Conservation (phyloP, 2,329 filamentous ascomycete genomes). For the Arthrinium phaeospermum region DNA sequence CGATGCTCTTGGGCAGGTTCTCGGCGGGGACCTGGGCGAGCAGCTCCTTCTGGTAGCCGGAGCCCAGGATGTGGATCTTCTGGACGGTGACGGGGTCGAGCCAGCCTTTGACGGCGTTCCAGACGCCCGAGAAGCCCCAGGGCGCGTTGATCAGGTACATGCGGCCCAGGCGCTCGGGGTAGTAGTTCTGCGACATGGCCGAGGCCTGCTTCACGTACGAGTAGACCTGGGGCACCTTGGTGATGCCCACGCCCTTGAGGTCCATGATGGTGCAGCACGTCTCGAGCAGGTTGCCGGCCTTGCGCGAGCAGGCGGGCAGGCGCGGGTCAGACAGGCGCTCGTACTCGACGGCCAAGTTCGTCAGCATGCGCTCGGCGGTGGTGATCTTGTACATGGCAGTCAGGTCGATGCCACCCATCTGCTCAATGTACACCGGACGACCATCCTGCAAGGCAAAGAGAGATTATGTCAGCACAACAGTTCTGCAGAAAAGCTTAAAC, state of each 20-base stretch:
- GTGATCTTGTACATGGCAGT: constrained; percentile 92
- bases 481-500: constrained; percentile 18
- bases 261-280: constrained; percentile 99
- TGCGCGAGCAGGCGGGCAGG: constrained; percentile 93
- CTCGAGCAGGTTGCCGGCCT: constrained; percentile 86
- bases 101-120: constrained; percentile 88
- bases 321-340: constrained; percentile 94
- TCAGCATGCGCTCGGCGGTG: constrained; percentile 88
- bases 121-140: constrained; percentile 91
- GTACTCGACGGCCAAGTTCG: constrained; percentile 97
- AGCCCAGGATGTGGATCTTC: constrained; percentile 92
- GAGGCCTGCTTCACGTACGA: constrained; percentile 85
- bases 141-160: constrained; percentile 98
- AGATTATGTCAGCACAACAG: neutral
- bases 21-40: constrained; percentile 84
- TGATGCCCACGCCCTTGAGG: constrained; percentile 88
- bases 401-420: constrained; percentile 92
- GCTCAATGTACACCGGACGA: constrained; percentile 95
- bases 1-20: constrained; percentile 87
- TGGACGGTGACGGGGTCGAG: constrained; percentile 94
- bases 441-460: constrained; percentile 70
- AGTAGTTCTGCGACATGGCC: constrained; percentile 96
- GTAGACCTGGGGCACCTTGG: constrained; percentile 83
- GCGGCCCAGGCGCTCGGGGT: constrained; percentile 94
- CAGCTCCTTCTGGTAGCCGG: constrained; percentile 82